Evolutionary conservation across 768 basidiomycete genomes (phyloP), one percentile per base, ranked within the genome.

Genomic region (Mycena sanguinolenta): DNA sequence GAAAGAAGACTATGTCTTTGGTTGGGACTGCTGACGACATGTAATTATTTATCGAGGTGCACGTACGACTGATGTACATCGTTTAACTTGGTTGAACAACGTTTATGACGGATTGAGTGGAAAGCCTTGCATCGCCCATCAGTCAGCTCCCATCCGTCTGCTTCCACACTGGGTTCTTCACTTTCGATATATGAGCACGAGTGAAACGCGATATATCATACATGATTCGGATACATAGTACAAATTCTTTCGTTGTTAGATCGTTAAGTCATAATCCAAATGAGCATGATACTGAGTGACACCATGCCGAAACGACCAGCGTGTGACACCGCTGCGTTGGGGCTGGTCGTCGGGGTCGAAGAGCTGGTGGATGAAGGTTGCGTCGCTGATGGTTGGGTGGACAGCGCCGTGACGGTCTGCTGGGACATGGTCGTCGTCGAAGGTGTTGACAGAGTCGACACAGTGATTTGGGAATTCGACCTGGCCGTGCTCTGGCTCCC

Each of bases 21-120:
- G 92, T 46, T 94, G 92, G 91, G 93, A 94, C 75, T 95, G 93
- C 75, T 92, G 76, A 86, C 13, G 28, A 36, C 8, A 12, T 38
- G 25, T 52, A 42, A 7, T 46, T 58, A 14, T 36, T 34, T 49
- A 21, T 30, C 16, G n/a, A n/a, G n/a, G n/a, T n/a, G n/a, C n/a
- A 57, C 34, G 53, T 34, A 55, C 28, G 21, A 14, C 16, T 39
- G 12, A n/a, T 46, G 19, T 46, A 46, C 44, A 46, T 46, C 39
- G 39, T 10, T 39, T 14, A 39, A 39, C 39, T 39, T 39, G 32
- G 32, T 34, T 34, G 32, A 34, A 10, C 10, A 34, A 34, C 10
- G 32, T 34, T 34, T 34, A 34, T 34, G 10, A 34, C 32, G 6
- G 32, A 4, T 34, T 10, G 32, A 34, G 6, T 10, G 32, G 32